Base-by-base conservation (phyloP, 2,329 filamentous ascomycete species). In the Leptographium wingfieldii region DNA sequence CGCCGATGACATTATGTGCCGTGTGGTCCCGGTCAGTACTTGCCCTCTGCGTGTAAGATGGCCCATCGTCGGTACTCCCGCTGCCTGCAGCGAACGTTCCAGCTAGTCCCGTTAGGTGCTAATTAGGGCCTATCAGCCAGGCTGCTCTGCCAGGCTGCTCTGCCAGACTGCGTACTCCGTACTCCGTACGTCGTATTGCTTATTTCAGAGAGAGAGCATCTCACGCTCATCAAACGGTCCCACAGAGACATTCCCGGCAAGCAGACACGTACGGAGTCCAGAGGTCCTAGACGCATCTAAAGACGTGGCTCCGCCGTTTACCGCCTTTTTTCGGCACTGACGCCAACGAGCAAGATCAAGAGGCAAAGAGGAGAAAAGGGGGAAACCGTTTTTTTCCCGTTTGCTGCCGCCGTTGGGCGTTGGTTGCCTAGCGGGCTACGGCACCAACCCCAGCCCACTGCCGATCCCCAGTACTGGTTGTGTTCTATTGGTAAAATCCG, bases 341-440 rank as follows among this genome's bases (percentile, higher is more conserved):
- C 53, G 33, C 53, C 53, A 55, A 55, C 53, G 12, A 35, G 25
- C 53, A 53, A 31, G 33, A 25, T 40, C 52, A 46, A 46, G 31
- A 46, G 31, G 55, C 22, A 40, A 33, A 33, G 27, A 31, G 29
- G 31, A 57, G n/a, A 16, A 51, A 58, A 52, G 31, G 29, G 54
- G 56, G 22, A 52, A 58, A 56, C 54, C 54, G 54, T 56, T 56
- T 56, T 55, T 43, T 56, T 38, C 49, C 49, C 25, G 31, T 55
- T 51, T 57, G 43, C 25, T 57, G 49, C 49, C 48, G 22, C 53
- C 54, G 54, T 56, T 56, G 38, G 54, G 38, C n/a, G 54, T 56
- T 40, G 54, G 54, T 19, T 56, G 49, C 49, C 25, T 56, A 56
- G 54, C 54, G 54, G 54, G 25, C 33, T 46, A 56, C 54, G 54